Evolutionary conservation across 192 early-diverging fungal species (phyloP), one percentile per base, ranked within the genome.

Genomic region (Backusella psychrophila): DNA sequence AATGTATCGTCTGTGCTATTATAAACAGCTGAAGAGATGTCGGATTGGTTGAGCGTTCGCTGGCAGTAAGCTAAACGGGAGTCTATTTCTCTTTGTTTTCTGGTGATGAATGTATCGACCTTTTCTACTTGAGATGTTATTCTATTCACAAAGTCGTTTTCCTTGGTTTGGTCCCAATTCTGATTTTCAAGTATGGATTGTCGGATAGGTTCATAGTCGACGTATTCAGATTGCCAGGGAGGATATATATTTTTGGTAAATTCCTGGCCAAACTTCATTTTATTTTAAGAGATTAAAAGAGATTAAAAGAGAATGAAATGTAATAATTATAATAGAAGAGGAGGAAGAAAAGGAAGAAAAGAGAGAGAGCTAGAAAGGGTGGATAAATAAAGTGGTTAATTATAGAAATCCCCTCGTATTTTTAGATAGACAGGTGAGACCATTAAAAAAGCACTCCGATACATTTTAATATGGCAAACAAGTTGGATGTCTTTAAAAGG

Each of bases 211-310:
- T 95, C 89, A 73, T 98, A 96, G 77, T 89, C 90, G 26, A 94
- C 85, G 75, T 94, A 94, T 77, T 93, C 92, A 73, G 94, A 92
- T 73, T 86, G 80, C 96, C 96, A 97, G 78, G 93, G 90, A 6
- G 83, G 81, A 72, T 91, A 91, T 31, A 93, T 85, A 39, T 87
- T 83, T 23, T 87, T 86, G 65, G 88, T 79, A 35, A 97, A 85
- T 81, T 94, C 91, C 66, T 90, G 87, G 36, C 94, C 94, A 86
- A 96, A 97, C 83, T 95, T 95, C 94, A 95, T 97, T 12, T 42
- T 11, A 21, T 65, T 42, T 8, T 36, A n/a, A 38, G 49, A 59
- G 66, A 21, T 1, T n/a, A 49, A 44, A n/a, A 38, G 49, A 59
- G 66, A 21, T 1, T n/a, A 49, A 44, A 44, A 44, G 14, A 44